Conservation (phyloP, 441 rosid genomes). For the Adansonia gregorii region DNA sequence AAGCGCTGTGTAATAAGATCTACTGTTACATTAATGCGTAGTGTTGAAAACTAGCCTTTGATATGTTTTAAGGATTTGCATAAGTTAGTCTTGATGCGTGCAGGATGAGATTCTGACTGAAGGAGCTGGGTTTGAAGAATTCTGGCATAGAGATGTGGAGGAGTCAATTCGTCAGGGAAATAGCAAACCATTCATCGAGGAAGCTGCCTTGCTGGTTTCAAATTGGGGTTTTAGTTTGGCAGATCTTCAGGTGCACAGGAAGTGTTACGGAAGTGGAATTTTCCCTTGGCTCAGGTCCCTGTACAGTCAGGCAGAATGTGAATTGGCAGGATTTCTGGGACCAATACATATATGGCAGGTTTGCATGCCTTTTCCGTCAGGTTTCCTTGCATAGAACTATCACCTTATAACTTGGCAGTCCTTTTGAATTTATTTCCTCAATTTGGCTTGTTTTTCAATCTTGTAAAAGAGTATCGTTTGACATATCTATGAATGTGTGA, state of each 20-base stretch:
- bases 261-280: constrained; percentile 54
- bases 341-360: constrained; percentile 85
- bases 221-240: constrained; percentile 67
- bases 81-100: constrained; percentile 27
- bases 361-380: constrained; percentile 18
- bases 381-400: constrained; percentile 3
- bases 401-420: background rate
- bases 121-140: constrained; percentile 49
- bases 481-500: background rate
- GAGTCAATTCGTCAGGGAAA: constrained; percentile 67
- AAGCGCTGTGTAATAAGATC: background rate
- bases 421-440: background rate
- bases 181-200: constrained; percentile 61
- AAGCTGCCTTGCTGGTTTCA: constrained; percentile 55
- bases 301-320: constrained; percentile 65
- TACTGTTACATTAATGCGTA: background rate
- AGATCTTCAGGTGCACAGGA: constrained; percentile 58
- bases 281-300: constrained; percentile 67
- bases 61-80: background rate
- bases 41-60: background rate
- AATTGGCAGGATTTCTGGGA: constrained; percentile 54
- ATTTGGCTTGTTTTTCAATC: background rate
- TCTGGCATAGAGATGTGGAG: constrained; percentile 69
- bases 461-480: background rate
- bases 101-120: constrained; percentile 57